Conservation (phyloP, 225 moss, liverwort and hornwort species). For the Physcomitrium patens region DNA sequence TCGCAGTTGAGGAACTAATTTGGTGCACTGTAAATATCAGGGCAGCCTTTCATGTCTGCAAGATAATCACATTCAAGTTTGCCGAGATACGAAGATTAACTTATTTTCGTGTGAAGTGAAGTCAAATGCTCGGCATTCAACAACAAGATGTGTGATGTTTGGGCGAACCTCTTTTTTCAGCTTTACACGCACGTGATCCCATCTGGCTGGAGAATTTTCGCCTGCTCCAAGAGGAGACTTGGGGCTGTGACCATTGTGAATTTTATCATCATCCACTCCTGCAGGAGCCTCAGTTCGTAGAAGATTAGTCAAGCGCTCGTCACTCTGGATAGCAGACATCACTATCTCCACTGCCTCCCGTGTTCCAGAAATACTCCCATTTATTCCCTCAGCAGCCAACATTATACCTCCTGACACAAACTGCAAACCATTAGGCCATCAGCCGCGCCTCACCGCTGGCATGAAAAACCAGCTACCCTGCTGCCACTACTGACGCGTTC, state of each 20-base stretch:
- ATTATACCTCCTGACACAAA: constrained; percentile 94
- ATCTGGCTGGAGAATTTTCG: constrained; percentile 87
- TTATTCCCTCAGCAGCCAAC: constrained; percentile 94
- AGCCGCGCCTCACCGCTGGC: constrained; percentile 23
- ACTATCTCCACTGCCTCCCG: constrained; percentile 79
- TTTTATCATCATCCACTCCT: constrained; percentile 70
- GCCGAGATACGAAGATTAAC: no score
- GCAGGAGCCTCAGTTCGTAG: constrained; percentile 83
- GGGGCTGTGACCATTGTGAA: constrained; percentile 70
- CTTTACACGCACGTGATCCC: constrained; percentile 98
- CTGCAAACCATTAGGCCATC: constrained; percentile 59
- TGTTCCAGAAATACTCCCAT: constrained; percentile 93
- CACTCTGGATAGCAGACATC: constrained; percentile 66
- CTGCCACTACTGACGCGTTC: neutral
- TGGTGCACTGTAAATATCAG: neutral
- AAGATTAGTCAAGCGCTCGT: constrained; percentile 61
- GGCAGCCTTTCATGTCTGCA: neutral
- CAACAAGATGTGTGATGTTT: no score
- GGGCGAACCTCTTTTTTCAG: constrained; percentile 74
- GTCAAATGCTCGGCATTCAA: no score
- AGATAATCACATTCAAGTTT: neutral
- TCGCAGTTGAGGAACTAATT: neutral
- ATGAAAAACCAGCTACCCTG: neutral
- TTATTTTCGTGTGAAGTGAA: no score
- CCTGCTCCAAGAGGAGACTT: constrained; percentile 92